These are phyloP conservation scores for Geotrichum australiense DNA, from an alignment of 1,139 yeast genomes.

Conservation along the genomic window DNA sequence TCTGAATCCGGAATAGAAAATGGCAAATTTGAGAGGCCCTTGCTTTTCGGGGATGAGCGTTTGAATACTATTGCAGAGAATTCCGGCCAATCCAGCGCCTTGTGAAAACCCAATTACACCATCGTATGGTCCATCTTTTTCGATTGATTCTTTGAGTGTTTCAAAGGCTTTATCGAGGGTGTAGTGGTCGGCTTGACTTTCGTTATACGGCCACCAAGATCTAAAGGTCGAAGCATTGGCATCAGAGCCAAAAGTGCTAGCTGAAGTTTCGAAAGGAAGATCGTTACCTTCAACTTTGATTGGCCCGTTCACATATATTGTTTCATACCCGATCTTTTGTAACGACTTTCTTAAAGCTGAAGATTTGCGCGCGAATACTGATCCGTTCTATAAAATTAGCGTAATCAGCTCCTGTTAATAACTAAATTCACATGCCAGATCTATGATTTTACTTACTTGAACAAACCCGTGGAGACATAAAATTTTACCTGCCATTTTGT, in stretches of 20 bases:
- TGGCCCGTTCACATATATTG: constrained; percentile 77
- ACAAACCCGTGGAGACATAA: constrained; percentile 52
- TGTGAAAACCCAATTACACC: constrained; percentile 90
- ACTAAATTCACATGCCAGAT: constrained; percentile 6
- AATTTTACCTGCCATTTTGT: constrained; percentile 33
- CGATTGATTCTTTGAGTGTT: constrained; percentile 50
- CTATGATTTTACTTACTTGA: constrained; percentile 20
- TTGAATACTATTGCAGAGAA: constrained; percentile 28
- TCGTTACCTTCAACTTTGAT: constrained; percentile 55
- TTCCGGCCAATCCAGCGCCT: constrained; percentile 77
- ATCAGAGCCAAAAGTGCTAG: constrained; percentile 26
- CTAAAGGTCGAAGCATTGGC: constrained; percentile 45
- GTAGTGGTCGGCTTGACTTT: constrained; percentile 36
- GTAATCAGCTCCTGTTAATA: constrained; percentile 5
- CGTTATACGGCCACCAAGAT: constrained; percentile 41
- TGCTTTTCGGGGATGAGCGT: constrained; percentile 31
- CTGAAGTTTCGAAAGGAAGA: constrained; percentile 50
- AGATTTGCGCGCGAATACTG: constrained; percentile 68
- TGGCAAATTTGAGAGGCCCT: constrained; percentile 56
- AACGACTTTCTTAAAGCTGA: constrained; percentile 70
- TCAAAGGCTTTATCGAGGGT: constrained; percentile 42
- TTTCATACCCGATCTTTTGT: constrained; percentile 58
- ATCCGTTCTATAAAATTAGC: constrained; percentile 49
- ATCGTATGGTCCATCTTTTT: constrained; percentile 73
- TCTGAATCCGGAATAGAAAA: constrained; percentile 73